Percentiles rank a stretch among this genome's conserved stretches.
phyloP scores from a whole-genome alignment of 495 filamentous ascomycete species.

The Daldinia concentrica region DNA sequence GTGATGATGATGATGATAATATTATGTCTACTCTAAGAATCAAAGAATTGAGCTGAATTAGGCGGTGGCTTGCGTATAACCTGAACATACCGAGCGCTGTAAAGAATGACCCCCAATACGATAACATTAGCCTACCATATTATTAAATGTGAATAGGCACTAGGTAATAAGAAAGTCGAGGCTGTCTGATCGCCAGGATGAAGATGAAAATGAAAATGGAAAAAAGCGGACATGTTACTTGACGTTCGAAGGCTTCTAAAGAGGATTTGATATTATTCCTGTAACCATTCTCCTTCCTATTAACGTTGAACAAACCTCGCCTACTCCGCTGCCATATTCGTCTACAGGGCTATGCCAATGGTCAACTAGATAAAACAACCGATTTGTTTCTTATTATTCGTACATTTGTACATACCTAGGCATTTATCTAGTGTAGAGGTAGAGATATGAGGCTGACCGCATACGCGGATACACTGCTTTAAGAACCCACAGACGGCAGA shows the following conservation, averaged over 20 bases:
- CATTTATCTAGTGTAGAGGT: too few relatives aligned
- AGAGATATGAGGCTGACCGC: slow-evolving; percentile 33
- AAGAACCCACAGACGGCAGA: background rate
- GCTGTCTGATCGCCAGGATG: background rate
- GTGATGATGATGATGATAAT: background rate
- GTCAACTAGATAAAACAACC: slow-evolving; percentile 15
- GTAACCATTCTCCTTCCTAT: slow-evolving; percentile 19
- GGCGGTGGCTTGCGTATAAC: background rate
- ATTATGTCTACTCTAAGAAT: background rate
- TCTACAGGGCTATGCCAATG: slow-evolving; percentile 29
- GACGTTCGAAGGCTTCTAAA: slow-evolving; percentile 4
- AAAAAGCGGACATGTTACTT: slow-evolving; percentile 6
- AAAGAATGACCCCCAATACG: background rate
- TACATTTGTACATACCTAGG: background rate
- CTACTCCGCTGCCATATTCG: slow-evolving; percentile 32
- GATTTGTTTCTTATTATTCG: slow-evolving; percentile 7
- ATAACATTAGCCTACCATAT: background rate
- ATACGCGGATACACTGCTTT: slow-evolving; percentile 10
- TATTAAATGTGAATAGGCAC: background rate
- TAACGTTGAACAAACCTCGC: slow-evolving; percentile 34
- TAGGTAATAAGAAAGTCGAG: background rate
- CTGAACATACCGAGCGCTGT: background rate
- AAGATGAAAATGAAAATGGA: background rate
- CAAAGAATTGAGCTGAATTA: background rate
- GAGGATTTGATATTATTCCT: slow-evolving; percentile 21